Base-by-base conservation (phyloP, 2,329 filamentous ascomycete genomes). In the Fonsecaea monophora region DNA sequence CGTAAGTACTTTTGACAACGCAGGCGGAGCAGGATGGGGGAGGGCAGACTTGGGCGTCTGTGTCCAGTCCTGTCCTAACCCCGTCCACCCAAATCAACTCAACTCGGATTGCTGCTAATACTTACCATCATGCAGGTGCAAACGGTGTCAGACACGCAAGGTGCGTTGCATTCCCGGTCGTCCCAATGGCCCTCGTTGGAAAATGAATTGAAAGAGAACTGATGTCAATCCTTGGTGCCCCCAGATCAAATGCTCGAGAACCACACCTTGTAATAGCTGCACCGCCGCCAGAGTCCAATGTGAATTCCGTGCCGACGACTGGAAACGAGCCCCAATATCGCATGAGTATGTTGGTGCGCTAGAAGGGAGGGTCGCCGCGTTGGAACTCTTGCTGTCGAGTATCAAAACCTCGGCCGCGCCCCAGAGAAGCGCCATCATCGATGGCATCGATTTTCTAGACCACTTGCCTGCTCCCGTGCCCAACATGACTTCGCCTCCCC, bases 221-320 rank as follows among this genome's bases (percentile, higher is more conserved):
- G 8, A 34, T 10, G 21, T 12, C 4, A 7, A 42, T 42, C 55
- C 21, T 45, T 40, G 15, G 3, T 25, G 32, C 7, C n/a, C 25
- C 38, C 32, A 65, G 62, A 65, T 65, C 35, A 65, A 60, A 65
- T 65, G 62, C 32, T 65, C 62, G n/a, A 45, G 62, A 35, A 65
- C 62, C 9, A 54, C 56, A 8, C 62, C 62, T 13, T 65, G 62
- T 42, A 56, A 37, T 45, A 60, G 62, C 30, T 65, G 62, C 18
- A 7, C 62, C 8, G 40, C 21, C 10, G 62, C 62, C 25, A 56
- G 62, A 48, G 62, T 60, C 21, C 25, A 55, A 25, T 65, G 62
- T 48, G 62, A 65, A 40, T 65, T 65, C 48, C 62, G 62, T 21
- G 42, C 56, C 6, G 56, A 65, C 48, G 56, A 65, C 42, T 60